Evolutionary conservation across 176 grass and related monocot genomes (phyloP), one percentile per base, ranked within the genome.

Genomic region (Urochloa ruziziensis): DNA sequence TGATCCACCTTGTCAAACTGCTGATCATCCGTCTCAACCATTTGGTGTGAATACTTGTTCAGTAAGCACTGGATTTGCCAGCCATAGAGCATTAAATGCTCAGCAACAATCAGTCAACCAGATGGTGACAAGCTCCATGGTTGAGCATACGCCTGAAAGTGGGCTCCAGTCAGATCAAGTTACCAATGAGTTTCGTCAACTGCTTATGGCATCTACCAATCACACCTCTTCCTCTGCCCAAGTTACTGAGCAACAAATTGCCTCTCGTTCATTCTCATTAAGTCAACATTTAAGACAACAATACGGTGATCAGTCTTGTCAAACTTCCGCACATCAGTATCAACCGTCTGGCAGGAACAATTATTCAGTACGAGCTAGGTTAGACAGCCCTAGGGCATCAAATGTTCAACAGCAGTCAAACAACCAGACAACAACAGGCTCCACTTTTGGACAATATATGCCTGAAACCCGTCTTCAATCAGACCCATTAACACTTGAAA

Each of bases 351-450:
- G 12, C 48, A 43, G 29, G 62, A 73, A 67, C 86, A 68, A 28
- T 61, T 69, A 7, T 77, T 58, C 78, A 28, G 49, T 28, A 78
- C 67, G 65, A 91, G 58, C 62, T 72, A 57, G 46, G 57, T 67
- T 62, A 52, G 23, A 79, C 19, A 53, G 34, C 71, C 32, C 37
- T 73, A 21, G 25, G 17, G 42, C 59, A 80, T 79, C 48, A 62
- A 73, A 74, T 88, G 59, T 67, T 85, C 74, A 67, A 53, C 49
- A 9, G 61, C 28, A 53, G 1, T 56, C 70, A 81, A 14, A 10
- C 63, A 81, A 53, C 57, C 89, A 81, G 35, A 60, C 53, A 67
- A 49, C 77, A 76, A 52, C 64, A 81, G 24, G 23, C 12, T 87
- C 27, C 62, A 63, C 12, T 61, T n/a, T 30, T 67, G 74, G 46